These are phyloP conservation scores for Vitis rotundifolia DNA, from an alignment of 164 flowering plant species.

Conservation along the genomic window DNA sequence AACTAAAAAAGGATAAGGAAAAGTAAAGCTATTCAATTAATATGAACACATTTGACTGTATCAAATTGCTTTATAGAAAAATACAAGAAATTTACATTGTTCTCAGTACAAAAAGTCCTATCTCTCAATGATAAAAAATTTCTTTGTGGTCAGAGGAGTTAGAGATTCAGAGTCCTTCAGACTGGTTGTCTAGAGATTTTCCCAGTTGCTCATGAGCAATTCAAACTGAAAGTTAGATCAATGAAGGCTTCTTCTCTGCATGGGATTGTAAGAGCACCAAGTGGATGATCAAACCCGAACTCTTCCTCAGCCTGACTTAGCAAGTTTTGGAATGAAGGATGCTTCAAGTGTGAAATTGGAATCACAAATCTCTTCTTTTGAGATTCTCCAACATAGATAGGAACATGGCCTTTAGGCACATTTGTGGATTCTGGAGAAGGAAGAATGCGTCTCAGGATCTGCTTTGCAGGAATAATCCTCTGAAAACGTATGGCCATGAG, in stretches of 20 bases:
- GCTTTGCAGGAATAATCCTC: neutral
- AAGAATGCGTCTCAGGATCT: neutral
- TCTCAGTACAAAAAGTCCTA: too few species aligned
- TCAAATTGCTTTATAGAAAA: too few species aligned
- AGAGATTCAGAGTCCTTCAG: too few species aligned
- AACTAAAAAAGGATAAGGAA: too few species aligned
- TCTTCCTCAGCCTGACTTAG: conserved; percentile 44
- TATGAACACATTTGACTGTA: too few species aligned
- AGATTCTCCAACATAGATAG: conserved; percentile 41
- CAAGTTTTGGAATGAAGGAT: conserved; percentile 45
- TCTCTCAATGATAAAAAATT: too few species aligned
- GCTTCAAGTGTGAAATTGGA: conserved; percentile 43
- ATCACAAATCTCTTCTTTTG: conserved; percentile 36
- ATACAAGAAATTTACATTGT: too few species aligned
- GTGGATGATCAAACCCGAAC: conserved; percentile 49
- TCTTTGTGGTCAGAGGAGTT: too few species aligned
- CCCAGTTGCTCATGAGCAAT: neutral
- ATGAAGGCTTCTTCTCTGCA: conserved; percentile 42
- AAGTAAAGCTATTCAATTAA: too few species aligned
- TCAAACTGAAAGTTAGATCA: conserved; percentile 31
- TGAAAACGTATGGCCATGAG: too few species aligned
- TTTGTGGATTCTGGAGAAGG: neutral
- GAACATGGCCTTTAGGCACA: conserved; percentile 37
- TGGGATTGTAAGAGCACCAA: conserved; percentile 50
- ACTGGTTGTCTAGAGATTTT: too few species aligned